Percentiles rank a stretch among this genome's conserved stretches.
phyloP scores from a whole-genome alignment of 2,329 filamentous ascomycete species.

The Scedosporium minutisporum region DNA sequence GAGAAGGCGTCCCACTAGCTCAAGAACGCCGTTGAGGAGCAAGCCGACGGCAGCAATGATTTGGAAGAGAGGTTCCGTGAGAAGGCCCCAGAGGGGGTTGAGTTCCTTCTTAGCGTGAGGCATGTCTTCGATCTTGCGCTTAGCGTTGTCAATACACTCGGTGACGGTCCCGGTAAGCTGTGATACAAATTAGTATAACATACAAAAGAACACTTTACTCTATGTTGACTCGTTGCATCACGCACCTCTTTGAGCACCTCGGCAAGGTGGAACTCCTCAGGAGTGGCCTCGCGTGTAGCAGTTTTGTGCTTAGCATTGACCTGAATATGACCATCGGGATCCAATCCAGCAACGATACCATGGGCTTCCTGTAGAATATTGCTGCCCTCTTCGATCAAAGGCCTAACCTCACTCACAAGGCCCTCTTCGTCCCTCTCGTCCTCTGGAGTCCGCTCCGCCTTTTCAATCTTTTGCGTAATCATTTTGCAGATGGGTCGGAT shows the following conservation, averaged over 20 bases:
- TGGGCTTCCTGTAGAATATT: slow-evolving; percentile 80
- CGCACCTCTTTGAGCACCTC: slow-evolving; percentile 68
- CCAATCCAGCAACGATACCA: slow-evolving; percentile 74
- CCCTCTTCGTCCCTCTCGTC: slow-evolving; percentile 86
- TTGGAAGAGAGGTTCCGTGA: slow-evolving; percentile 82
- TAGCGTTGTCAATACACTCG: slow-evolving; percentile 75
- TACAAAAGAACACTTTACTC: slow-evolving; percentile 1
- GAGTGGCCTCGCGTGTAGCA: slow-evolving; percentile 62
- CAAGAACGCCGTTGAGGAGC: slow-evolving; percentile 71
- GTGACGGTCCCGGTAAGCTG: slow-evolving; percentile 69
- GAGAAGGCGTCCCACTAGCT: slow-evolving; percentile 71
- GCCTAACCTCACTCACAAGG: slow-evolving; percentile 76
- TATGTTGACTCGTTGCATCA: slow-evolving; percentile 6
- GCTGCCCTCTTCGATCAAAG: slow-evolving; percentile 77
- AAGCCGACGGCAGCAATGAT: slow-evolving; percentile 84
- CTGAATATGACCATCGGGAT: slow-evolving; percentile 79
- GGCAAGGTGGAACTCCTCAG: slow-evolving; percentile 75
- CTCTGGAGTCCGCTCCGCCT: slow-evolving; percentile 68
- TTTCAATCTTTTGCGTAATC: slow-evolving; percentile 77
- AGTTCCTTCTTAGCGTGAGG: slow-evolving; percentile 91
- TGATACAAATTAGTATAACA: slow-evolving; percentile 3
- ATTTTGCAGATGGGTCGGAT: slow-evolving; percentile 78
- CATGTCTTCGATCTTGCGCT: slow-evolving; percentile 84
- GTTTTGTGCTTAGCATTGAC: slow-evolving; percentile 76
- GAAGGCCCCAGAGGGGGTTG: slow-evolving; percentile 77